Conservation (phyloP, 371 early-diverging fungal genomes). For the Sporodiniella umbellata region DNA sequence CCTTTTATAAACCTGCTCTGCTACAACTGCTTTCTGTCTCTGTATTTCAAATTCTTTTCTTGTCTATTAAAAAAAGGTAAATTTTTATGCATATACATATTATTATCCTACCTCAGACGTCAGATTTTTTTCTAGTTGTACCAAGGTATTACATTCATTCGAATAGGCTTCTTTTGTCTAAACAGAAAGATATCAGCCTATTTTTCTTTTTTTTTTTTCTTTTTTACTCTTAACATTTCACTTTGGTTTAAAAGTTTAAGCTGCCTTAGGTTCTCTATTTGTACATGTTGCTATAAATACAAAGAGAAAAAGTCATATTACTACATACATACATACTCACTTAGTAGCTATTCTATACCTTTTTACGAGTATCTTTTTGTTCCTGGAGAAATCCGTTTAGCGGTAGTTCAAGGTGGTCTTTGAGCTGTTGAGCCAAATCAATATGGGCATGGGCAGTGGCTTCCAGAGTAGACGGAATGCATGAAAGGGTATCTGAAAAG, state of each 20-base stretch:
- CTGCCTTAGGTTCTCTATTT: slow-evolving; percentile 42
- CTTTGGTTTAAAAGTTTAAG: slow-evolving; percentile 34
- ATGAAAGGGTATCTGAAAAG: slow-evolving; percentile 37
- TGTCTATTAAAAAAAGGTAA: slow-evolving; percentile 4
- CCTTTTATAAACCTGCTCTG: slow-evolving; percentile 38
- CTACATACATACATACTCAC: neutral
- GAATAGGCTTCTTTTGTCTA: slow-evolving; percentile 26
- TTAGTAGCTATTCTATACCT: slow-evolving; percentile 16
- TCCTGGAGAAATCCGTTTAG: slow-evolving; percentile 36
- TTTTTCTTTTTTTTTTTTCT: neutral
- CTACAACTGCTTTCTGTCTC: slow-evolving; percentile 14
- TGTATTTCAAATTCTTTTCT: slow-evolving; percentile 30
- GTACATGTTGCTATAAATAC: slow-evolving; percentile 30
- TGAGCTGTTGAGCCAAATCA: slow-evolving; percentile 42
- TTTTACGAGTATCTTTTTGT: slow-evolving; percentile 32
- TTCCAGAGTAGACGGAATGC: slow-evolving; percentile 41
- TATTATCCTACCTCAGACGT: neutral
- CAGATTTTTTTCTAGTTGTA: slow-evolving; percentile 7
- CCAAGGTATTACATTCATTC: slow-evolving; percentile 12
- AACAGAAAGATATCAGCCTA: neutral
- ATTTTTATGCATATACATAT: neutral
- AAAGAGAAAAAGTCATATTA: neutral
- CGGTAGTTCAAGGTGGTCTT: slow-evolving; percentile 36
- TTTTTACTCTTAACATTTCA: slow-evolving; percentile 36
- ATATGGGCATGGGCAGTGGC: slow-evolving; percentile 46